phyloP scores from a whole-genome alignment of 2,329 filamentous ascomycete species.

The Myotisia sp. region DNA sequence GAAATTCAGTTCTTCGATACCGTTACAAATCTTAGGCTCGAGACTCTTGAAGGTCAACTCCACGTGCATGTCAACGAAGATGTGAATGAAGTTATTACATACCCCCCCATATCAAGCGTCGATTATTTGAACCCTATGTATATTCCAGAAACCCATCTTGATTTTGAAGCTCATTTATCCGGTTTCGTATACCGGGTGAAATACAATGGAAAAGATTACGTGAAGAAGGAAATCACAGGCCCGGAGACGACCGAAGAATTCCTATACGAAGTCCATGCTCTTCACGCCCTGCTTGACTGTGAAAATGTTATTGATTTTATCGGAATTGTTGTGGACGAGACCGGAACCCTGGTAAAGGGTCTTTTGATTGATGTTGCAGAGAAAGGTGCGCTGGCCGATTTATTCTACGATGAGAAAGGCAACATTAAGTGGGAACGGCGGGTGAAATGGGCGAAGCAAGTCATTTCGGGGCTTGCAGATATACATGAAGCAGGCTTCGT shows the following conservation, averaged over 20 bases:
- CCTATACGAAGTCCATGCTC: slow-evolving; percentile 88
- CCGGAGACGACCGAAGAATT: slow-evolving; percentile 94
- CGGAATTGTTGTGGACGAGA: slow-evolving; percentile 74
- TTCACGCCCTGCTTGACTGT: slow-evolving; percentile 61
- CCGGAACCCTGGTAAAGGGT: slow-evolving; percentile 61
- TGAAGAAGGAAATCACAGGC: slow-evolving; percentile 96
- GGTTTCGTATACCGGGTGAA: slow-evolving; percentile 93
- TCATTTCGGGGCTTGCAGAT: slow-evolving; percentile 74
- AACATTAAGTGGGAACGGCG: slow-evolving; percentile 55
- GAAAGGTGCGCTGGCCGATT: slow-evolving; percentile 74
- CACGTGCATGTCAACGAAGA: slow-evolving; percentile 98
- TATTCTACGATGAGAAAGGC: slow-evolving; percentile 65
- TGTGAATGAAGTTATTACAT: slow-evolving; percentile 80
- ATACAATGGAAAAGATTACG: slow-evolving; percentile 53
- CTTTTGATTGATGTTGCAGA: slow-evolving; percentile 79
- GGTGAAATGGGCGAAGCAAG: slow-evolving; percentile 81
- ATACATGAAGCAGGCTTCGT: slow-evolving; percentile 95
- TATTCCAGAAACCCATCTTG: slow-evolving; percentile 58
- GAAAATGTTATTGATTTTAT: slow-evolving; percentile 71
- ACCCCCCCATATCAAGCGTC: slow-evolving; percentile 59
- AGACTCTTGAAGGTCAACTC: slow-evolving; percentile 73
- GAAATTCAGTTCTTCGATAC: slow-evolving; percentile 94
- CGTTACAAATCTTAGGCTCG: slow-evolving; percentile 86
- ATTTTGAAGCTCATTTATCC: slow-evolving; percentile 84
- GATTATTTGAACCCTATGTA: slow-evolving; percentile 47